Conservation (phyloP, 139 green algal species). For the Desmodesmus armatus region DNA sequence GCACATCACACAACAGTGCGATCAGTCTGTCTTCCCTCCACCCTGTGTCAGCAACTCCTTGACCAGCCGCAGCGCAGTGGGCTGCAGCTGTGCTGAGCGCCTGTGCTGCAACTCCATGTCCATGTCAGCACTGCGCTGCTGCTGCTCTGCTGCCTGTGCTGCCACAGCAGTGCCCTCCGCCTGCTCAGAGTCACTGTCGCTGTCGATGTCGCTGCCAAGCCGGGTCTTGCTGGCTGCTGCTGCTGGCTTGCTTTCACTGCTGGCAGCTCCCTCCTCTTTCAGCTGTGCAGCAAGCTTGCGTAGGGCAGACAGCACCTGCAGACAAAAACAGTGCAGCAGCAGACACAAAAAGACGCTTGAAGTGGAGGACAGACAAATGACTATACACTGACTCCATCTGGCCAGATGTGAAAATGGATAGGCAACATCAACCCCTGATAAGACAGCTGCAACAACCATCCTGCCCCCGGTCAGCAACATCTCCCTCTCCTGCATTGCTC, state of each 20-base stretch:
- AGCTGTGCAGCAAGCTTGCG: no score
- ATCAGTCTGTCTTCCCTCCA: neutral
- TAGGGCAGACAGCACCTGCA: no score
- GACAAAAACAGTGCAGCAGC: neutral
- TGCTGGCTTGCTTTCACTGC: neutral
- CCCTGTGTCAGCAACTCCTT: slow-evolving; percentile 1
- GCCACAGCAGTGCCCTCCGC: neutral
- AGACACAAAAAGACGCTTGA: neutral
- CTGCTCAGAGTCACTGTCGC: neutral
- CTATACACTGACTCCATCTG: neutral
- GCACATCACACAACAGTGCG: neutral
- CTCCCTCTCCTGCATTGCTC: neutral
- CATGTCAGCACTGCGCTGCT: no score
- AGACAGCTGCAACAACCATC: neutral
- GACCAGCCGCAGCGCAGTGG: neutral
- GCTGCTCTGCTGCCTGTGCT: neutral
- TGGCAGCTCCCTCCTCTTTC: neutral
- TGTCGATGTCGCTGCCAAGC: neutral
- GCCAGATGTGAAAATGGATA: neutral
- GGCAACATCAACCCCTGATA: no score
- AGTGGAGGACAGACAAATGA: no score
- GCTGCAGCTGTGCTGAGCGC: neutral
- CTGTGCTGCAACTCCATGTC: no score
- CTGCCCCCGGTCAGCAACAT: neutral
- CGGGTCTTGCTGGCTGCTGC: neutral